phyloP scores from a whole-genome alignment of 805 yeast genomes.

The Schwanniomyces yamadae region DNA sequence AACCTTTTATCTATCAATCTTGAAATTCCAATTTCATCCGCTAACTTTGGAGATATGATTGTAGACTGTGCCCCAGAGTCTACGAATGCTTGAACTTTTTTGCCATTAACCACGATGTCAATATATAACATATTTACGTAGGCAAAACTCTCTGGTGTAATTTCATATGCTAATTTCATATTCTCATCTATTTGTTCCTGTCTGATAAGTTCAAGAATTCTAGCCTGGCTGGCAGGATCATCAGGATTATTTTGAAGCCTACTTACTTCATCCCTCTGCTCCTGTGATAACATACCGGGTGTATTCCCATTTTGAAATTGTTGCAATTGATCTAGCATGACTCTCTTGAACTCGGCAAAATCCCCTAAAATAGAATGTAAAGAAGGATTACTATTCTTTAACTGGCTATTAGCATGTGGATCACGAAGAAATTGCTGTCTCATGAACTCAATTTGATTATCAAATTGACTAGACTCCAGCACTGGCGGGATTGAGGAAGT shows the following conservation, averaged over 20 bases:
- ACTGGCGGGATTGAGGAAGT: slow-evolving; percentile 9
- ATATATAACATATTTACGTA: slow-evolving; percentile 82
- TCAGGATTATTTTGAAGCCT: slow-evolving; percentile 64
- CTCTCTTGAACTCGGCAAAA: slow-evolving; percentile 45
- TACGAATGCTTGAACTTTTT: slow-evolving; percentile 84
- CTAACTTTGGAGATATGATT: slow-evolving; percentile 74
- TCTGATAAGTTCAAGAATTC: slow-evolving; percentile 64
- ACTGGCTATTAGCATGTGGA: slow-evolving; percentile 36
- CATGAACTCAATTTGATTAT: slow-evolving; percentile 43
- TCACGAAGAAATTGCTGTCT: slow-evolving; percentile 50
- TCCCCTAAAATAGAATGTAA: slow-evolving; percentile 47
- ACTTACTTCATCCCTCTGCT: slow-evolving; percentile 42
- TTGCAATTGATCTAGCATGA: slow-evolving; percentile 32
- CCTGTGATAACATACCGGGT: slow-evolving; percentile 25
- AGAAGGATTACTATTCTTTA: slow-evolving; percentile 44
- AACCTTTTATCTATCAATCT: slow-evolving; percentile 78
- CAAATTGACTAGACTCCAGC: slow-evolving; percentile 12
- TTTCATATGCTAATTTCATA: slow-evolving; percentile 74
- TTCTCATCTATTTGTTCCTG: slow-evolving; percentile 79
- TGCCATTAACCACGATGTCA: slow-evolving; percentile 73
- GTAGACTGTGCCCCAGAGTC: slow-evolving; percentile 96
- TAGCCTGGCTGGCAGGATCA: slow-evolving; percentile 63
- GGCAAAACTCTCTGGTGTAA: slow-evolving; percentile 87
- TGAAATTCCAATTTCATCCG: slow-evolving; percentile 66
- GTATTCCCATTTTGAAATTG: slow-evolving; percentile 32